Conservation (phyloP, 1,284 basidiomycete genomes). For the Trametes sp. region DNA sequence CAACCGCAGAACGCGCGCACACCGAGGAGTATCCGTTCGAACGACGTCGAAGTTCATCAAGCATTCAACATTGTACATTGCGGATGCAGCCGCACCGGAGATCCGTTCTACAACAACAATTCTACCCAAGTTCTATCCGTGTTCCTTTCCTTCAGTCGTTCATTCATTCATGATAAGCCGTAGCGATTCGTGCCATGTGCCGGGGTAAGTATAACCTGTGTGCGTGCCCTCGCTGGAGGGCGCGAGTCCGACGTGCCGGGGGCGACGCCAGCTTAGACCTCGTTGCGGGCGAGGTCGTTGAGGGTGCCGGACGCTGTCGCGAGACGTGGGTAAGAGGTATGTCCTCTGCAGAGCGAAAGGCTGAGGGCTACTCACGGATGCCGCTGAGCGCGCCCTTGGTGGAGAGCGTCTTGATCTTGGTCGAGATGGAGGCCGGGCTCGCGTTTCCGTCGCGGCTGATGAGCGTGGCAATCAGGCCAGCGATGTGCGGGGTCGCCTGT, state of each 20-base stretch:
- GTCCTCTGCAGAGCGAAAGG: background rate
- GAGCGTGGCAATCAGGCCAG: constrained; percentile 47
- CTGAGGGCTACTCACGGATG: constrained; percentile 33
- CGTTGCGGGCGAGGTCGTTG: constrained; percentile 39
- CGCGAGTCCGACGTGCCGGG: background rate
- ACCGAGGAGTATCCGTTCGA: constrained; percentile 13
- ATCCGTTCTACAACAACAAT: constrained; percentile 13
- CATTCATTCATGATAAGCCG: background rate
- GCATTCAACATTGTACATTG: constrained; percentile 10
- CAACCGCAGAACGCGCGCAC: no score
- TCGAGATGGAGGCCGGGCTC: constrained; percentile 40
- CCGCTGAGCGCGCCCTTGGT: constrained; percentile 39
- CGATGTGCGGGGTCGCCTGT: constrained; percentile 43
- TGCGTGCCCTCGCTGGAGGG: background rate
- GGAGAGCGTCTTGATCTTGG: constrained; percentile 33
- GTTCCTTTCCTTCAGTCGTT: no score
- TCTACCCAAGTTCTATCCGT: background rate
- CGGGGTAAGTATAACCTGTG: constrained; percentile 3
- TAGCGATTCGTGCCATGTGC: background rate
- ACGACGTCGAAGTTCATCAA: no score
- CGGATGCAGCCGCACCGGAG: background rate
- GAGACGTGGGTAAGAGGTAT: background rate
- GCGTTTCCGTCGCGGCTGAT: constrained; percentile 41
- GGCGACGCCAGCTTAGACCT: constrained; percentile 7
- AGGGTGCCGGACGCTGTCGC: constrained; percentile 33